Conservation (phyloP, 179 eudicot species). For the Kewa caespitosa region DNA sequence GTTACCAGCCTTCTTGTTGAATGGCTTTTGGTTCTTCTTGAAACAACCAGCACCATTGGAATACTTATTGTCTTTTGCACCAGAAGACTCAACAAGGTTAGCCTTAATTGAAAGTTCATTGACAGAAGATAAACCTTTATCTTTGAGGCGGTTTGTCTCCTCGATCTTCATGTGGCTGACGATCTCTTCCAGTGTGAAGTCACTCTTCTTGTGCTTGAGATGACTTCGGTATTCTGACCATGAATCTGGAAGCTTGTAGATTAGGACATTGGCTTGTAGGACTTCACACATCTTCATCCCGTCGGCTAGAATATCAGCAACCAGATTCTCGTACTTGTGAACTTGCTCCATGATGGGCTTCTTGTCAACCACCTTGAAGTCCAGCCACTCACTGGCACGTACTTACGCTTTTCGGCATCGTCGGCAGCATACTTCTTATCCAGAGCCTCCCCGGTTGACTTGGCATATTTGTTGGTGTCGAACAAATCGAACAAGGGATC, state of each 20-base stretch:
- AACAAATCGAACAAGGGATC: neutral
- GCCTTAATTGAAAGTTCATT: neutral
- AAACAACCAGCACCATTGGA: neutral
- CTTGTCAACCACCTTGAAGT: neutral
- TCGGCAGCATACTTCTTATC: neutral
- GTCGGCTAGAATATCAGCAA: neutral
- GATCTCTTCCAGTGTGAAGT: neutral
- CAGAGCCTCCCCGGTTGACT: neutral
- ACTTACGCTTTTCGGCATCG: neutral
- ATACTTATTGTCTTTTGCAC: neutral
- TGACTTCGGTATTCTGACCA: neutral
- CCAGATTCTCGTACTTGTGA: neutral
- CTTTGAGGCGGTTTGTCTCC: neutral
- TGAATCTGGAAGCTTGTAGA: neutral
- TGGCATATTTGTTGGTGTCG: neutral
- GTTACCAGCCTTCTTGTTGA: neutral
- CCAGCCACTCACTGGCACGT: neutral
- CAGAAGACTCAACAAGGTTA: neutral
- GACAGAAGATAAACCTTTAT: neutral
- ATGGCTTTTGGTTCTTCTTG: neutral
- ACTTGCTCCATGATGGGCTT: conserved; percentile 1
- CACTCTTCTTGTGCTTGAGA: neutral
- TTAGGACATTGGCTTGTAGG: neutral
- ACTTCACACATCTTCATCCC: neutral
- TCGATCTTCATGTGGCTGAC: neutral